Conservation (phyloP, 257 asterid genomes). For the Handroanthus guayacan region DNA sequence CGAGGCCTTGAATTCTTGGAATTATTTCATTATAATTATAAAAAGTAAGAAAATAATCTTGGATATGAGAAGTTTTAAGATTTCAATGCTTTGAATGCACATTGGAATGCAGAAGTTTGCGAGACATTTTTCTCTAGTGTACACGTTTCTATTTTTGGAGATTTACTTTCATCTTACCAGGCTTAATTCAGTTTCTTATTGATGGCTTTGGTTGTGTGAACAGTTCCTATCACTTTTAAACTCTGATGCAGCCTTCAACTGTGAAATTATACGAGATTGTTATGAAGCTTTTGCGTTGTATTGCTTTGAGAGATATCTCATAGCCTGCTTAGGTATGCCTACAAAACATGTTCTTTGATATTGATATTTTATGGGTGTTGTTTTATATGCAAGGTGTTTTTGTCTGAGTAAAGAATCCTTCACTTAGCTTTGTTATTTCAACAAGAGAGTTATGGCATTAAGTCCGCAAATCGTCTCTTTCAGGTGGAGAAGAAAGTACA, state of each 20-base stretch:
- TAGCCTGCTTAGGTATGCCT: constrained; percentile 71
- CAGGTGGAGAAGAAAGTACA: constrained; percentile 93
- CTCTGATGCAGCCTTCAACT: constrained; percentile 63
- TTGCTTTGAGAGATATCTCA: constrained; percentile 79
- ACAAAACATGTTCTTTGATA: constrained; percentile 7
- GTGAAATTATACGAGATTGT: constrained; percentile 70
- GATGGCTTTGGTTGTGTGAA: constrained; percentile 22
- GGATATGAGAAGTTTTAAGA: background rate
- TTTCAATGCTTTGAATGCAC: background rate
- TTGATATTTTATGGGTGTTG: background rate
- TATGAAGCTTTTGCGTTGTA: constrained; percentile 75
- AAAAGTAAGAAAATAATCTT: background rate
- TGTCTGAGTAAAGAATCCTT: too few relatives aligned
- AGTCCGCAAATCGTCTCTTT: constrained; percentile 33
- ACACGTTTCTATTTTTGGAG: background rate
- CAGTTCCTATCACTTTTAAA: constrained; percentile 63
- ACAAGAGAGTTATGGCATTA: background rate
- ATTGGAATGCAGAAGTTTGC: background rate
- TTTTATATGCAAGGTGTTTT: background rate
- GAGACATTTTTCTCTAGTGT: background rate
- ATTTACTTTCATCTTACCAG: background rate
- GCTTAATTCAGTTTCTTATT: constrained; percentile 10
- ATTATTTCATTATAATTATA: too few relatives aligned
- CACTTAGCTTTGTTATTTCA: background rate
- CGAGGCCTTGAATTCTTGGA: background rate